Evolutionary conservation across 2,329 filamentous ascomycete genomes (phyloP).

Genomic region (Pseudocercospora crystallina): DNA sequence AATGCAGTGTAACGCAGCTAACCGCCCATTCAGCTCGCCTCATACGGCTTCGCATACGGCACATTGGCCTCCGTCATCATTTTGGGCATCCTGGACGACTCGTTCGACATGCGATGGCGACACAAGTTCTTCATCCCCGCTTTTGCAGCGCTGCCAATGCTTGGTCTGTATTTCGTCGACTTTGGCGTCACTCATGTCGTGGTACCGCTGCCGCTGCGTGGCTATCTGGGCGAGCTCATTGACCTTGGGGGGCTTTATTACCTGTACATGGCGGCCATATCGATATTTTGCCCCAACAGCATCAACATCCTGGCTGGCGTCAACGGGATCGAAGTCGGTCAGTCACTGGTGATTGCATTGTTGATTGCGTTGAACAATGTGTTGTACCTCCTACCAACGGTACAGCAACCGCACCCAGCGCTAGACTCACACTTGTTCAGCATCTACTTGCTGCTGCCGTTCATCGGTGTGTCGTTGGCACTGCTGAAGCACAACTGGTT

Average conservation of each 20-base stretch:
- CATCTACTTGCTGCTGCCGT: constrained; percentile 89
- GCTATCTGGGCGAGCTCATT: constrained; percentile 80
- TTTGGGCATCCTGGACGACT: constrained; percentile 89
- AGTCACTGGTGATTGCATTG: constrained; percentile 85
- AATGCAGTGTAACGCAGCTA: constrained; percentile 49
- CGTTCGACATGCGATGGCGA: constrained; percentile 97
- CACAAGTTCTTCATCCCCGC: constrained; percentile 98
- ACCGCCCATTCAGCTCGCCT: constrained; percentile 67
- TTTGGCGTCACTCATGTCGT: constrained; percentile 97
- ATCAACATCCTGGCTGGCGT: constrained; percentile 99
- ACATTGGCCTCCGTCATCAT: constrained; percentile 88
- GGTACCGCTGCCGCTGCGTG: constrained; percentile 79
- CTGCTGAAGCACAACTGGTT: constrained; percentile 93
- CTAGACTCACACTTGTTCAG: constrained; percentile 96
- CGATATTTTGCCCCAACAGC: constrained; percentile 97
- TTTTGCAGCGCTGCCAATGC: constrained; percentile 86
- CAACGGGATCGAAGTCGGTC: constrained; percentile 94
- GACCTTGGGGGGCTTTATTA: constrained; percentile 81
- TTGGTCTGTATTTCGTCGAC: constrained; percentile 97
- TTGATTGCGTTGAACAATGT: constrained; percentile 83
- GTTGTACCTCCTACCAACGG: constrained; percentile 69
- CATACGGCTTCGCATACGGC: constrained; percentile 90
- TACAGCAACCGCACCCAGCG: constrained; percentile 81
- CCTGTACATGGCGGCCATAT: constrained; percentile 90
- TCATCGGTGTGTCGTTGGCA: constrained; percentile 86